Evolutionary conservation across 352 stramenopile genomes (phyloP).

Genomic region (Phytophthora multivora): DNA sequence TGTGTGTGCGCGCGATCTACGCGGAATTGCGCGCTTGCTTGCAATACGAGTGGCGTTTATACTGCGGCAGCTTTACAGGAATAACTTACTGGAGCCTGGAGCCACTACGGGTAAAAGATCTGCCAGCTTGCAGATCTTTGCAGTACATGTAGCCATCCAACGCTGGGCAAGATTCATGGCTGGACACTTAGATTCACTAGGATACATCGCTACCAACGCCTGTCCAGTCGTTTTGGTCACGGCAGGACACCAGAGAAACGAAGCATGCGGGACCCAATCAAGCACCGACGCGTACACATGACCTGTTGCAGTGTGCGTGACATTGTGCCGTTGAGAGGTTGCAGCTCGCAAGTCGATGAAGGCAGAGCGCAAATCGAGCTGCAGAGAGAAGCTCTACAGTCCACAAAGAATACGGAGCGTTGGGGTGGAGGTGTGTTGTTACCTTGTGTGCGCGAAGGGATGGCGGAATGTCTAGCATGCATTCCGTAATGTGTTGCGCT

Average conservation of each 20-base stretch:
- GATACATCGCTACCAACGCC: constrained; percentile 1
- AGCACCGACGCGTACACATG: constrained; percentile 15
- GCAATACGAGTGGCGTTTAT: constrained; percentile 3
- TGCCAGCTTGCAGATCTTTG: too few relatives aligned
- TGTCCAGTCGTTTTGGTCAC: constrained; percentile 22
- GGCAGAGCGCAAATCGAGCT: neutral
- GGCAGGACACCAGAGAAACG: constrained; percentile 19
- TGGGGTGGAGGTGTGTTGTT: too few relatives aligned
- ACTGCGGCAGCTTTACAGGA: constrained; percentile 1
- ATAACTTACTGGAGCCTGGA: too few relatives aligned
- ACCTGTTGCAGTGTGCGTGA: constrained; percentile 22
- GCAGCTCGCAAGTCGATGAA: constrained; percentile 7
- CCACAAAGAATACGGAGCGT: too few relatives aligned
- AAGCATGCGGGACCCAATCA: constrained; percentile 12
- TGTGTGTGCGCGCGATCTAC: neutral
- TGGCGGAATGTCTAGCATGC: too few relatives aligned
- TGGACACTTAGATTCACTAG: constrained; percentile 17
- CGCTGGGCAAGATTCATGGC: neutral
- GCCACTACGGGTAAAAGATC: too few relatives aligned
- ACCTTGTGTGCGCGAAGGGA: too few relatives aligned
- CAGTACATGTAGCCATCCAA: neutral
- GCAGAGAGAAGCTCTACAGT: too few relatives aligned
- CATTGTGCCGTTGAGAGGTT: constrained; percentile 18
- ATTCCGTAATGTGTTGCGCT: too few relatives aligned
- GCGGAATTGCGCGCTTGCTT: neutral